Evolutionary conservation across 305 asterid species (phyloP).

Genomic region (Ajuga reptans): DNA sequence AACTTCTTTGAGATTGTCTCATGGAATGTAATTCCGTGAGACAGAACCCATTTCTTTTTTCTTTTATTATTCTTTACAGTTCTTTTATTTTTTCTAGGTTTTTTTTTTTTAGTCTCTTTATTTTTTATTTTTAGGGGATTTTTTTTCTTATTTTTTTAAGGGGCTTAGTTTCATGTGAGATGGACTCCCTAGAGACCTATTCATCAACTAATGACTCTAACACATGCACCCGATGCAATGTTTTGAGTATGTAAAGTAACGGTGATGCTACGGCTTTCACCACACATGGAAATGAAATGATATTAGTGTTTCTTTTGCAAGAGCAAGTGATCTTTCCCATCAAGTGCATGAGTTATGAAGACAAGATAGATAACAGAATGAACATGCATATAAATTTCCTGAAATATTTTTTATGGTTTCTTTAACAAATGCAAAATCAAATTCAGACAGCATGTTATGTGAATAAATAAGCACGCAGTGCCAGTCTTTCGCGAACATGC

Average conservation of each 20-base stretch:
- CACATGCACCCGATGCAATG: slow-evolving; percentile 1
- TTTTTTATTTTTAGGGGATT: too few relatives aligned
- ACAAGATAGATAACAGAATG: slow-evolving; percentile 6
- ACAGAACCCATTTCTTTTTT: too few relatives aligned
- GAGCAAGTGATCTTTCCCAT: background rate
- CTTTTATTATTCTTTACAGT: too few relatives aligned
- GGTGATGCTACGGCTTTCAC: background rate
- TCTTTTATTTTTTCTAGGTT: too few relatives aligned
- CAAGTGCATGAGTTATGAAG: background rate
- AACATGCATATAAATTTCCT: background rate
- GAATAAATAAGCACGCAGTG: background rate
- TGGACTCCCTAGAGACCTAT: too few relatives aligned
- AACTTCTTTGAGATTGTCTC: too few relatives aligned
- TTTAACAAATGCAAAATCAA: background rate
- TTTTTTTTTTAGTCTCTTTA: too few relatives aligned
- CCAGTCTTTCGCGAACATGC: slow-evolving; percentile 15
- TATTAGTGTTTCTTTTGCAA: background rate
- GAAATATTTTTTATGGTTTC: background rate
- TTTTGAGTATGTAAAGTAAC: background rate
- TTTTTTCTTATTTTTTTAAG: too few relatives aligned
- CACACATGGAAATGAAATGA: background rate
- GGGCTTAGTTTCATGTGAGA: too few relatives aligned
- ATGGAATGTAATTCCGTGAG: too few relatives aligned
- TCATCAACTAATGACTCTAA: slow-evolving; percentile 8
- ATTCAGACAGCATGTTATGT: slow-evolving; percentile 10